phyloP scores from a whole-genome alignment of 2,329 filamentous ascomycete genomes.

The Nigrospora sphaerica region DNA sequence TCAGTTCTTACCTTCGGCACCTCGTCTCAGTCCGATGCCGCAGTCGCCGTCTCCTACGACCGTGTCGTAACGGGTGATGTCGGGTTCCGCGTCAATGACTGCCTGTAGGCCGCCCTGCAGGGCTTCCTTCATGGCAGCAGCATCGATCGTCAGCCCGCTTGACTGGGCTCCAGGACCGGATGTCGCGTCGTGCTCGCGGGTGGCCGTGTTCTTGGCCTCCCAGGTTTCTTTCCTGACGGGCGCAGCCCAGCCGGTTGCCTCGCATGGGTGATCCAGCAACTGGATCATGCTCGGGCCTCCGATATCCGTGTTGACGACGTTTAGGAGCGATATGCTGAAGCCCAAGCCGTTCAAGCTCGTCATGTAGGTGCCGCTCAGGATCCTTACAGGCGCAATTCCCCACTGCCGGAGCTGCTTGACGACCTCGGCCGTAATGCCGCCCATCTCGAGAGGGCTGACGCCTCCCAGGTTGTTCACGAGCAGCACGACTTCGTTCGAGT shows the following conservation, averaged over 20 bases:
- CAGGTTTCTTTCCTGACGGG: conserved; percentile 58
- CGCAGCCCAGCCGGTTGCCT: conserved; percentile 64
- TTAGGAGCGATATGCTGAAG: conserved; percentile 67
- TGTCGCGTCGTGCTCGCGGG: conserved; percentile 30
- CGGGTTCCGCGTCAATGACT: conserved; percentile 60
- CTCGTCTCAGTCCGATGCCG: conserved; percentile 77
- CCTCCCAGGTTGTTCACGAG: conserved; percentile 72
- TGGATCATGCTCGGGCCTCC: conserved; percentile 57
- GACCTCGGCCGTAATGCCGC: conserved; percentile 64
- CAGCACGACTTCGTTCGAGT: conserved; percentile 57
- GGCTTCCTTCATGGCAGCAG: conserved; percentile 37
- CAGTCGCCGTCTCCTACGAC: conserved; percentile 89
- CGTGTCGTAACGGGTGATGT: conserved; percentile 68
- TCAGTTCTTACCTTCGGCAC: conserved; percentile 58
- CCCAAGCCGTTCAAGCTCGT: conserved; percentile 71
- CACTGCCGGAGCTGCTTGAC: conserved; percentile 53
- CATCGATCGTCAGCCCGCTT: conserved; percentile 47
- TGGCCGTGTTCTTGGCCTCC: conserved; percentile 46
- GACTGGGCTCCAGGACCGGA: conserved; percentile 25
- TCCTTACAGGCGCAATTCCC: conserved; percentile 54
- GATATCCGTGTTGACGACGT: conserved; percentile 52
- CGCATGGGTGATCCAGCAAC: conserved; percentile 61
- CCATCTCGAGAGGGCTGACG: conserved; percentile 64
- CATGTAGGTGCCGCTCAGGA: conserved; percentile 68
- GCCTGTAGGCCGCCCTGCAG: conserved; percentile 52